Conservation (phyloP, 306 rosid genomes). For the Trifolium fragiferum region DNA sequence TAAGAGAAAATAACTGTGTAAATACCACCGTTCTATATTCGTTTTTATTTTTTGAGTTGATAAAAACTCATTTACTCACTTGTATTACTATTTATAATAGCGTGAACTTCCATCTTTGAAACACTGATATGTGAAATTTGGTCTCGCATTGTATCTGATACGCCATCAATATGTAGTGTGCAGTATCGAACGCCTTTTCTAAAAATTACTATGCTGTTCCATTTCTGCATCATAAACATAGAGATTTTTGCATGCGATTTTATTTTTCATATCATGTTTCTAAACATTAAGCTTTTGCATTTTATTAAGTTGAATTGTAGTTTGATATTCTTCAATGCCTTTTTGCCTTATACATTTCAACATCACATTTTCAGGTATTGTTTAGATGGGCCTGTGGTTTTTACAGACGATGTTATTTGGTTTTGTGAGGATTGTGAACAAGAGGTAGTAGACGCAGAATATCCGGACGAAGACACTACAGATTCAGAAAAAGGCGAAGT, state of each 20-base stretch:
- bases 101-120: background rate
- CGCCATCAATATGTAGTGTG: background rate
- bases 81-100: background rate
- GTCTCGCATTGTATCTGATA: no score
- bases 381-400: slow-evolving; percentile 50
- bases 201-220: background rate
- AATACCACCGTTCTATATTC: background rate
- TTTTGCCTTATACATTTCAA: slow-evolving; percentile 12
- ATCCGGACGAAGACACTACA: background rate
- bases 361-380: slow-evolving; percentile 58
- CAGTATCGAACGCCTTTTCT: no score
- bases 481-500: background rate
- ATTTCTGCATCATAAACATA: background rate
- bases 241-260: slow-evolving; percentile 15
- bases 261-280: background rate
- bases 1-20: background rate
- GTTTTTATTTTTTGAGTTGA: no score
- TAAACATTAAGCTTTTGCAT: background rate
- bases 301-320: slow-evolving; percentile 2
- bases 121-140: no score
- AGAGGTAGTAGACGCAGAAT: slow-evolving; percentile 25
- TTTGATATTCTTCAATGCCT: slow-evolving; percentile 4
- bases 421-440: slow-evolving; percentile 61
- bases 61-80: background rate
- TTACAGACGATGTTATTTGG: slow-evolving; percentile 55